These are phyloP conservation scores for Starmera dryadoides DNA, from an alignment of 805 yeast species.

Conservation along the genomic window DNA sequence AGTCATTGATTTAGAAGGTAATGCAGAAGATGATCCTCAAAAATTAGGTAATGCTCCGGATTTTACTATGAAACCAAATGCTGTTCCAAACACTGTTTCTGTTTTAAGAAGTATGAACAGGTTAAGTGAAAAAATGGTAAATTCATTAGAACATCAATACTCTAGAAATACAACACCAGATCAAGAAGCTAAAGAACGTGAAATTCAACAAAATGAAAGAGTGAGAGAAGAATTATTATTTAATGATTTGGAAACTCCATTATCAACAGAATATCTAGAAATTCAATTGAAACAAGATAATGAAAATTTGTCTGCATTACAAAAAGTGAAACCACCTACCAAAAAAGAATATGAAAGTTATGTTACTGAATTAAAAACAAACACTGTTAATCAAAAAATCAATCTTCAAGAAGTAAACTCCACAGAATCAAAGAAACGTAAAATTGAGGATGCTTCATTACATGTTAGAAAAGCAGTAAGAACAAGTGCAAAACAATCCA, in stretches of 20 bases:
- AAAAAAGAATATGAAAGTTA: conserved; percentile 16
- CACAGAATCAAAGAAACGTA: conserved; percentile 19
- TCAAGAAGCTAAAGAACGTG: conserved; percentile 27
- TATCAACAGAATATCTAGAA: conserved; percentile 45
- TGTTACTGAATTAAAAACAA: conserved; percentile 13
- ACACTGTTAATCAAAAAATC: conserved; percentile 9
- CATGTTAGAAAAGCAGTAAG: conserved; percentile 42
- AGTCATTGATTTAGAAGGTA: conserved; percentile 74
- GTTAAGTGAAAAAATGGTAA: conserved; percentile 74
- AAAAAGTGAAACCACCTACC: conserved; percentile 10
- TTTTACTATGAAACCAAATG: conserved; percentile 68
- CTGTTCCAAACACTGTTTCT: conserved; percentile 60
- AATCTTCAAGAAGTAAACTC: conserved; percentile 22
- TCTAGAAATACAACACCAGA: conserved; percentile 26
- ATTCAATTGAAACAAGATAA: conserved; percentile 19
- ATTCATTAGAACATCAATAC: conserved; percentile 38
- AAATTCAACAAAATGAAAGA: conserved; percentile 28
- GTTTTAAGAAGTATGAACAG: conserved; percentile 86
- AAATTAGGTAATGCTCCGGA: conserved; percentile 78
- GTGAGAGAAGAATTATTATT: conserved; percentile 38
- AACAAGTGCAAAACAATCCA: conserved; percentile 47
- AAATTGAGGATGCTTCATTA: conserved; percentile 33
- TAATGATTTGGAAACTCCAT: conserved; percentile 42
- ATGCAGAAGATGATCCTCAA: conserved; percentile 73
- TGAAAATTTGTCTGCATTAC: conserved; percentile 1